These are phyloP conservation scores for Scutellaria galericulata DNA, from an alignment of 257 asterid genomes.

Conservation along the genomic window DNA sequence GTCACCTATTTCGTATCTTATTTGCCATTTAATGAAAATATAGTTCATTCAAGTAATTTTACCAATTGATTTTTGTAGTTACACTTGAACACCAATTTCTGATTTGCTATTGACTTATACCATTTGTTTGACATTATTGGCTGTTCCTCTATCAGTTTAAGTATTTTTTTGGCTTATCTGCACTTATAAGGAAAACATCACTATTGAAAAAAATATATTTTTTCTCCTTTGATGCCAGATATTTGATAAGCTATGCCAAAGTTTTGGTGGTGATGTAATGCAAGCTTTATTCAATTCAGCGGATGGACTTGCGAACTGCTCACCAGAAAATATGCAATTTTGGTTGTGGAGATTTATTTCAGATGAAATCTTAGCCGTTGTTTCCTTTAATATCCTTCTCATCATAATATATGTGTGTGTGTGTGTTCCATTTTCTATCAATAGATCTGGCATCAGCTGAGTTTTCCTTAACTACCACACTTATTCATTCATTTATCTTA, in stretches of 20 bases:
- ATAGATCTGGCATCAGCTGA: conserved; percentile 29
- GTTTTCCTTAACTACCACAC: conserved; percentile 76
- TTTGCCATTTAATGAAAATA: conserved; percentile 5
- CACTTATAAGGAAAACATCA: neutral
- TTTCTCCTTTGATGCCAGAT: conserved; percentile 59
- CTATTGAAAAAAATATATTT: neutral
- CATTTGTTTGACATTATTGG: conserved; percentile 29
- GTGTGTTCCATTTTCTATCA: neutral
- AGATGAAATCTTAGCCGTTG: conserved; percentile 80
- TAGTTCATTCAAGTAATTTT: neutral
- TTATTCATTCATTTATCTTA: conserved; percentile 85
- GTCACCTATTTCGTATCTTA: conserved; percentile 14
- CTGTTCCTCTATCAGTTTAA: conserved; percentile 19
- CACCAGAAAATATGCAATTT: conserved; percentile 61
- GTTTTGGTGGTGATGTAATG: conserved; percentile 95
- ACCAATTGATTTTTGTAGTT: conserved; percentile 5
- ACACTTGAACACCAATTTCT: neutral
- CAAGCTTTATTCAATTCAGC: conserved; percentile 89
- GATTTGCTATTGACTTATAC: neutral
- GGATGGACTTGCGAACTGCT: conserved; percentile 81
- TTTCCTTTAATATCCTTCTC: conserved; percentile 91
- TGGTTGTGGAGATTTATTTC: conserved; percentile 75
- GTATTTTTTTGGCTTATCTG: neutral
- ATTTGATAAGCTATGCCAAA: conserved; percentile 94
- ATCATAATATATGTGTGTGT: conserved; percentile 12